Conservation (phyloP, 176 grass and related monocot genomes). For the Olyra latifolia region DNA sequence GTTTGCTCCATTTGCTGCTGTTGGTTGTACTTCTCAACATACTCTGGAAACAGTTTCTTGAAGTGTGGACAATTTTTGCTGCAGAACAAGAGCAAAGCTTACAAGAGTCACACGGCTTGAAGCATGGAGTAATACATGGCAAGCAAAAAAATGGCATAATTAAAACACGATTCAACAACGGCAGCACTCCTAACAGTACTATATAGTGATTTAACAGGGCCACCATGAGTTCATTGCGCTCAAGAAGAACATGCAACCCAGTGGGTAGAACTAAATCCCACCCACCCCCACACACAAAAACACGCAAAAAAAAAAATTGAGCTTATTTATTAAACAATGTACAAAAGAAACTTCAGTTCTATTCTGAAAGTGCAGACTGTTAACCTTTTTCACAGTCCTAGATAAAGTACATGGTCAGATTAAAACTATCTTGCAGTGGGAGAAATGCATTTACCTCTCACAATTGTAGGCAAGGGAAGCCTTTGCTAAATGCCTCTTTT, state of each 20-base stretch:
- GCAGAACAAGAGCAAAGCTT: constrained; percentile 16
- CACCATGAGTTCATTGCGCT: background rate
- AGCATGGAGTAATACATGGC: background rate
- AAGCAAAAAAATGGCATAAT: background rate
- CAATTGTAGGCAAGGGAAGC: constrained; percentile 98
- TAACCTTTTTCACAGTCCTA: background rate
- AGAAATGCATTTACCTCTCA: constrained; percentile 75
- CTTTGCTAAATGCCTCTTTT: constrained; percentile 88
- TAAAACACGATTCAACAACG: background rate
- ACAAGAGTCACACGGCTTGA: background rate
- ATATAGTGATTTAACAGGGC: background rate
- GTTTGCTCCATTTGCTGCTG: constrained; percentile 43
- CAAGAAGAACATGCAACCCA: too few species aligned
- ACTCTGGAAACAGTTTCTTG: constrained; percentile 94
- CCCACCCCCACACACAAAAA: too few species aligned
- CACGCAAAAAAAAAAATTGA: too few species aligned
- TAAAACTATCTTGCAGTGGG: background rate
- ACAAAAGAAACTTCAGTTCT: background rate
- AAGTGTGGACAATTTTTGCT: constrained; percentile 96
- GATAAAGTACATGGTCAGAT: background rate
- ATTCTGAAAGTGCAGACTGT: background rate
- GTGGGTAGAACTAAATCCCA: too few species aligned
- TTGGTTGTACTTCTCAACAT: constrained; percentile 83
- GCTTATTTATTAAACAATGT: background rate
- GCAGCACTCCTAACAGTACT: background rate